Percentiles rank a stretch among this genome's conserved stretches.
phyloP scores from a whole-genome alignment of 2,329 filamentous ascomycete species.

The Fusarium sp. region DNA sequence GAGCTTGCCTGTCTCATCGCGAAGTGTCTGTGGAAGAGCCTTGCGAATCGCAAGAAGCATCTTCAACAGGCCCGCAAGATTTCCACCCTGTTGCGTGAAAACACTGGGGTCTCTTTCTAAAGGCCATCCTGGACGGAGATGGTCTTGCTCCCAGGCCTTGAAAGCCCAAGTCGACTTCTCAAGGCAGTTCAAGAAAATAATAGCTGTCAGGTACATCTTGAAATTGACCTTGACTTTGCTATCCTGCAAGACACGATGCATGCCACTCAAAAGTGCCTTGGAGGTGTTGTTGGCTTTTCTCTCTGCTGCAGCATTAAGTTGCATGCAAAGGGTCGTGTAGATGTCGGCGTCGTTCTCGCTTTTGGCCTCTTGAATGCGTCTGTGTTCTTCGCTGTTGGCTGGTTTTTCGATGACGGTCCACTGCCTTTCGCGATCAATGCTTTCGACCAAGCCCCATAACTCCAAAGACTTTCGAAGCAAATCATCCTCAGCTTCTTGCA shows the following conservation, averaged over 20 bases:
- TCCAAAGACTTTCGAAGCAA: conserved; percentile 70
- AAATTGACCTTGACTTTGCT: conserved; percentile 71
- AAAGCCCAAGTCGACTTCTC: conserved; percentile 78
- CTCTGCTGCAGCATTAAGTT: conserved; percentile 74
- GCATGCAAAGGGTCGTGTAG: conserved; percentile 72
- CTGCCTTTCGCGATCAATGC: conserved; percentile 72
- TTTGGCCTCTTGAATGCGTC: conserved; percentile 63
- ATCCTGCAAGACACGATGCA: conserved; percentile 72
- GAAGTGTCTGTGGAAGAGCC: conserved; percentile 66
- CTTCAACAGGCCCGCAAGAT: conserved; percentile 68
- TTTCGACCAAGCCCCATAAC: conserved; percentile 74
- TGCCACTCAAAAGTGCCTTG: conserved; percentile 67
- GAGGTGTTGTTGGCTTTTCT: conserved; percentile 71
- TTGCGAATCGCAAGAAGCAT: conserved; percentile 73
- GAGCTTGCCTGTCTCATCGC: conserved; percentile 62
- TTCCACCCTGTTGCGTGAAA: conserved; percentile 70
- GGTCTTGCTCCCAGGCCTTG: conserved; percentile 74
- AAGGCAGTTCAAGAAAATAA: conserved; percentile 74
- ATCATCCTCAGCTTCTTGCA: conserved; percentile 63
- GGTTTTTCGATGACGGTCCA: conserved; percentile 68
- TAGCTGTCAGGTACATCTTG: conserved; percentile 70
- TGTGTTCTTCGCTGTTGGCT: conserved; percentile 55
- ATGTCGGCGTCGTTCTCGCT: conserved; percentile 65
- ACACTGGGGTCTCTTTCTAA: conserved; percentile 67
- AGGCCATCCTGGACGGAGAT: conserved; percentile 70